Evolutionary conservation across 495 filamentous ascomycete genomes (phyloP).

Genomic region (Penicillium flavigenum): DNA sequence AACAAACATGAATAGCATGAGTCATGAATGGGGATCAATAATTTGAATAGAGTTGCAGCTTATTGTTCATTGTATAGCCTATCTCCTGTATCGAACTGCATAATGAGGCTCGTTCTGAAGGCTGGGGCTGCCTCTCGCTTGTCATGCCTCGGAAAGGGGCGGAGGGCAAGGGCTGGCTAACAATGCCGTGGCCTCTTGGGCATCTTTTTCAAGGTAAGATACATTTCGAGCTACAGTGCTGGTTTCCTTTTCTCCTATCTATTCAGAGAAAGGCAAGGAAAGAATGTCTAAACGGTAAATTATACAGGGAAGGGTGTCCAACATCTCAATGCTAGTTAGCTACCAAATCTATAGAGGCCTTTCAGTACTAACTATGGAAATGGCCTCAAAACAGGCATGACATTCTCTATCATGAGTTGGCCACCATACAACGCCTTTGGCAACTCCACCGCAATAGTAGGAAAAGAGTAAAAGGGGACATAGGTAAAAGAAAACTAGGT

Average conservation of each 20-base stretch:
- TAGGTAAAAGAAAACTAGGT: slow-evolving; percentile 13
- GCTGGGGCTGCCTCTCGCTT: slow-evolving; percentile 4
- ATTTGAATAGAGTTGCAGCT: background rate
- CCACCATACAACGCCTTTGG: slow-evolving; percentile 25
- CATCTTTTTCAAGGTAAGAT: background rate
- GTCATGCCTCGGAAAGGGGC: slow-evolving; percentile 12
- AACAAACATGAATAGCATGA: background rate
- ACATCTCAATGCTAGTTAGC: background rate
- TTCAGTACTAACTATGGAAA: slow-evolving; percentile 13
- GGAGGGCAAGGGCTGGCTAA: slow-evolving; percentile 7
- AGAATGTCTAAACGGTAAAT: background rate
- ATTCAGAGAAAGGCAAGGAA: background rate
- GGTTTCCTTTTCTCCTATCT: background rate
- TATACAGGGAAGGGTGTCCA: background rate
- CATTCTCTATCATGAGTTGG: slow-evolving; percentile 33
- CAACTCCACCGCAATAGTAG: slow-evolving; percentile 22
- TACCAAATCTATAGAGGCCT: slow-evolving; percentile 4
- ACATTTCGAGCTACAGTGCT: background rate
- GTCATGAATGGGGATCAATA: background rate
- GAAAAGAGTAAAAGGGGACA: background rate
- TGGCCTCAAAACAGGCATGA: slow-evolving; percentile 23
- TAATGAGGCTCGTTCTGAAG: background rate
- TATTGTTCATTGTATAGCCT: background rate
- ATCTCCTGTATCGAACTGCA: background rate
- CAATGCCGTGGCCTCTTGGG: background rate